Evolutionary conservation across 495 filamentous ascomycete genomes (phyloP).

Genomic region (Terfezia claveryi): DNA sequence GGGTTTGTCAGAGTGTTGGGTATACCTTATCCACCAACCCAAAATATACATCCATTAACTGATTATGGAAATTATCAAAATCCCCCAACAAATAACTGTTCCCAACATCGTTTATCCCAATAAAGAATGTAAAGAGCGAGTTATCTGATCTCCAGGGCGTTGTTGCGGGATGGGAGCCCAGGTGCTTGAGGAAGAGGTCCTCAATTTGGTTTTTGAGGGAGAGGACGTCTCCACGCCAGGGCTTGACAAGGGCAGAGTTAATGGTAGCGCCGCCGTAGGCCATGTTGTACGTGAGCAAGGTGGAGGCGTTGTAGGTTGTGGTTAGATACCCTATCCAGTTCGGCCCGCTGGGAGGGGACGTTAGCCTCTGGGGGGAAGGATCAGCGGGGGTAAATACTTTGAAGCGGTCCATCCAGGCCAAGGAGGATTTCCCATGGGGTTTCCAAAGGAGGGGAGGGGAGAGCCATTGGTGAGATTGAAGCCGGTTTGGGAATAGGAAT

Average conservation of each 20-base stretch:
- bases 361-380: background rate
- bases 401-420: slow-evolving; percentile 37
- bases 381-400: slow-evolving; percentile 4
- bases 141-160: slow-evolving; percentile 36
- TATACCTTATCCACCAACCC: slow-evolving; percentile 29
- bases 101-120: slow-evolving; percentile 64
- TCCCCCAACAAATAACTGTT: slow-evolving; percentile 34
- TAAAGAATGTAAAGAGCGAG: slow-evolving; percentile 46
- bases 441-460: slow-evolving; percentile 29
- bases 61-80: slow-evolving; percentile 25
- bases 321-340: slow-evolving; percentile 54
- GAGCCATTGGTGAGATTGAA: slow-evolving; percentile 41
- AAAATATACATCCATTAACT: slow-evolving; percentile 38
- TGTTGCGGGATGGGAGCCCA: slow-evolving; percentile 22
- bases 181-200: slow-evolving; percentile 27
- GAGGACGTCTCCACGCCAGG: slow-evolving; percentile 29
- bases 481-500: slow-evolving; percentile 41
- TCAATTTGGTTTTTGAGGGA: slow-evolving; percentile 38
- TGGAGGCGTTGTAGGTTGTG: slow-evolving; percentile 36
- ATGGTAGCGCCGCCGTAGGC: slow-evolving; percentile 51
- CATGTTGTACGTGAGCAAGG: slow-evolving; percentile 41
- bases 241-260: slow-evolving; percentile 33
- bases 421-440: slow-evolving; percentile 57
- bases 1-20: background rate
- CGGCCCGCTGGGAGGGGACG: slow-evolving; percentile 26